These are phyloP conservation scores for Nephelium lappaceum DNA, from an alignment of 345 rosid species.

Conservation along the genomic window DNA sequence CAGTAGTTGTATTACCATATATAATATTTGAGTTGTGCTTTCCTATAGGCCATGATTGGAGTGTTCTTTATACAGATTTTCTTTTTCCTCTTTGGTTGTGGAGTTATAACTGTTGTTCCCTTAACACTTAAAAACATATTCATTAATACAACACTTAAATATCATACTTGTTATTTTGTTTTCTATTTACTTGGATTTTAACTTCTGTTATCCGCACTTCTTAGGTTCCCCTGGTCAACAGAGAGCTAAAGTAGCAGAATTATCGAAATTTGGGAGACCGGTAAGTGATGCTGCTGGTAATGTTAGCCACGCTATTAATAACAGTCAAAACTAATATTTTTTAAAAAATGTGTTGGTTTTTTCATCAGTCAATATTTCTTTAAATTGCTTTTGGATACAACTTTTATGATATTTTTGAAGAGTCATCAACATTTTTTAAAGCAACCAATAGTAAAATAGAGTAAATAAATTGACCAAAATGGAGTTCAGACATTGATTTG, in stretches of 20 bases:
- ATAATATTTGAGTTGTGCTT: conserved; percentile 1
- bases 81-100: not conserved
- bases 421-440: not conserved
- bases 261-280: conserved; percentile 89
- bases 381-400: not conserved
- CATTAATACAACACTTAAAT: not conserved
- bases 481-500: not conserved
- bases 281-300: conserved; percentile 48
- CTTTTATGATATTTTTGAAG: not conserved
- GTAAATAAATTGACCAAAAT: not conserved
- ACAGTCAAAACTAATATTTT: not conserved
- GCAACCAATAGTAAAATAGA: not conserved
- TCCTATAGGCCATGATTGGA: not conserved
- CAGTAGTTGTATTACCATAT: conserved; percentile 2
- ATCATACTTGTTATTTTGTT: not conserved
- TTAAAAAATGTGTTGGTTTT: conserved; percentile 5
- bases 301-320: not conserved
- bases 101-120: not conserved
- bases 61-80: not conserved
- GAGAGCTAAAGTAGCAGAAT: conserved; percentile 78
- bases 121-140: not conserved
- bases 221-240: conserved; percentile 83
- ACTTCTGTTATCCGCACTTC: conserved; percentile 12
- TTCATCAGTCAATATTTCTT: not conserved
- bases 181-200: not conserved